Evolutionary conservation across 2,329 filamentous ascomycete genomes (phyloP).

Genomic region (Phialophora verrucosa): DNA sequence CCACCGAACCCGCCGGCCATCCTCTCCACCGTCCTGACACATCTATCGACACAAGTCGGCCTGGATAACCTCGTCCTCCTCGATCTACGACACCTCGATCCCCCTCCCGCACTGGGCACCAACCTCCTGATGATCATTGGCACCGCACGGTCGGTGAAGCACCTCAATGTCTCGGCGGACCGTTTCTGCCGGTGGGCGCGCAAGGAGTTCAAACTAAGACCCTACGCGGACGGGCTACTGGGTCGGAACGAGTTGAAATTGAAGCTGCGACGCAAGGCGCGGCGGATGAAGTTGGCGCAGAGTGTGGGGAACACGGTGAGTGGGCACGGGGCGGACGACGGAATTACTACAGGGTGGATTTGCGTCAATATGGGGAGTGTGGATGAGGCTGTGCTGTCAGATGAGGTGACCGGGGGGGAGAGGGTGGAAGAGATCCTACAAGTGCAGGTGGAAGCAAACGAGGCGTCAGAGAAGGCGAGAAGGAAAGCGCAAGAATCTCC

Average conservation of each 20-base stretch:
- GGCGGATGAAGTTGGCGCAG: slow-evolving; percentile 79
- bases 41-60: slow-evolving; percentile 82
- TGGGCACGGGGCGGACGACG: slow-evolving; percentile 71
- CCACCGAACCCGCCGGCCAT: slow-evolving; percentile 74
- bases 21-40: slow-evolving; percentile 73
- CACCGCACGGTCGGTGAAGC: slow-evolving; percentile 88
- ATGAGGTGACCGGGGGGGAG: neutral
- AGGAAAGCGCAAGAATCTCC: slow-evolving; percentile 25
- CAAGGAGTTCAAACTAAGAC: slow-evolving; percentile 71
- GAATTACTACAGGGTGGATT: slow-evolving; percentile 92
- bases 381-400: slow-evolving; percentile 39
- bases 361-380: slow-evolving; percentile 86
- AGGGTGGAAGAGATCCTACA: neutral
- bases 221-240: slow-evolving; percentile 84
- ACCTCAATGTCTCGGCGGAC: slow-evolving; percentile 88
- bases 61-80: slow-evolving; percentile 80
- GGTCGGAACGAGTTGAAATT: slow-evolving; percentile 90
- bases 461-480: slow-evolving; percentile 13
- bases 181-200: slow-evolving; percentile 87
- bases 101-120: slow-evolving; percentile 82
- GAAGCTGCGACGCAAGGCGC: slow-evolving; percentile 78
- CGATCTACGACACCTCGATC: slow-evolving; percentile 83
- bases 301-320: slow-evolving; percentile 65
- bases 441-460: neutral
- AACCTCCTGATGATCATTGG: slow-evolving; percentile 92